Evolutionary conservation across 441 rosid species (phyloP).

Genomic region (Corymbia citriodora): DNA sequence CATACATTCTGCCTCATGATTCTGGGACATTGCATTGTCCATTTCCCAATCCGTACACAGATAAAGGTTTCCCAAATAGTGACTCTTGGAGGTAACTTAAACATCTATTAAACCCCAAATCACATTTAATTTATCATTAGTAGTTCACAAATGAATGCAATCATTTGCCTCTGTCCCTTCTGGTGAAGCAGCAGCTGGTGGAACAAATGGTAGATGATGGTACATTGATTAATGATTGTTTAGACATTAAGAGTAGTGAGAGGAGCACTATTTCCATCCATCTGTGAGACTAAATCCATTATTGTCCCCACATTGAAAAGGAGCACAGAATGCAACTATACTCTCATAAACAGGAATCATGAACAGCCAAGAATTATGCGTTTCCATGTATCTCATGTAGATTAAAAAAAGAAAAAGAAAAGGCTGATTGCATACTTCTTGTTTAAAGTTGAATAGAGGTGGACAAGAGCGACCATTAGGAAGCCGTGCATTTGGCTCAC

Average conservation of each 20-base stretch:
- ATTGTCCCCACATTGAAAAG: not conserved
- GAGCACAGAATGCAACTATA: not conserved
- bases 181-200: not conserved
- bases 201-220: not conserved
- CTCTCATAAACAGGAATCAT: not conserved
- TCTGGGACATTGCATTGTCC: not conserved
- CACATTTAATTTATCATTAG: not conserved
- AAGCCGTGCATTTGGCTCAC: slow-evolving; percentile 58
- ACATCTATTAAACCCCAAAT: not conserved
- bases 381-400: not conserved
- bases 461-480: slow-evolving; percentile 63
- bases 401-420: not conserved
- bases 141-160: not conserved
- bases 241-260: not conserved
- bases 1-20: not conserved
- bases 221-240: not conserved
- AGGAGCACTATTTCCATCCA: not conserved
- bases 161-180: not conserved
- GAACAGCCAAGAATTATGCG: not conserved
- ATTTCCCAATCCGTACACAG: not conserved
- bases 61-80: not conserved
- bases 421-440: slow-evolving; percentile 44
- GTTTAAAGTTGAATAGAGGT: slow-evolving; percentile 63
- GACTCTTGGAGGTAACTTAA: not conserved
- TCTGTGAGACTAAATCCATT: not conserved